Percentiles rank a stretch among this genome's conserved stretches.
phyloP scores from a whole-genome alignment of 2,329 filamentous ascomycete genomes.

The Salinomyces thailandicus region DNA sequence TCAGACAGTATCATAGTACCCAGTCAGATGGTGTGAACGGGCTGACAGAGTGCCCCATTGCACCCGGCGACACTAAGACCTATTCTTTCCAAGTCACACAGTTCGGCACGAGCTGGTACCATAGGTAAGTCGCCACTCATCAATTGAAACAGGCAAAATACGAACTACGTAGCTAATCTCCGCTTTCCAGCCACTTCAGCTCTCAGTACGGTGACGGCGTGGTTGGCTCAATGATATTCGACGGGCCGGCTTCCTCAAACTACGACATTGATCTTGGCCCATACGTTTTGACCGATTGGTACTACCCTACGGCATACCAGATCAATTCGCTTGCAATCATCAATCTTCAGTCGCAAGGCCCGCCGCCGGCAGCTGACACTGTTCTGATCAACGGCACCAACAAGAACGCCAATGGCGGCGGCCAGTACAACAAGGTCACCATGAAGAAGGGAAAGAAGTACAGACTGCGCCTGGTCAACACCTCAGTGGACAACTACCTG shows the following conservation, averaged over 20 bases:
- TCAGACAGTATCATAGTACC: constrained; percentile 42
- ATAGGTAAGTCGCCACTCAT: constrained; percentile 32
- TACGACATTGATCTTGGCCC: constrained; percentile 30
- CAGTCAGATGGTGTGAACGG: constrained; percentile 40
- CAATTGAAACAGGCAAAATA: no score
- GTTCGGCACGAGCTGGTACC: constrained; percentile 31
- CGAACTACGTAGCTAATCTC: no score
- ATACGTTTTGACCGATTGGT: constrained; percentile 32
- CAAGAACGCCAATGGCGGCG: constrained; percentile 14
- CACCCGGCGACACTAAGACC: constrained; percentile 29
- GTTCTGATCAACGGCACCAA: constrained; percentile 28
- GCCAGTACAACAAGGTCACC: constrained; percentile 11
- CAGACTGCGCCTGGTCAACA: constrained; percentile 35
- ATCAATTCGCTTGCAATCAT: constrained; percentile 24
- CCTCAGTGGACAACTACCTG: constrained; percentile 28
- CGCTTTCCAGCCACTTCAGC: constrained; percentile 27
- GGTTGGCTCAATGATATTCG: constrained; percentile 30
- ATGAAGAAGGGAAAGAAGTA: constrained; percentile 30
- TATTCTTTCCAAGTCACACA: constrained; percentile 33
- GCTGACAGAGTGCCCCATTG: constrained; percentile 43
- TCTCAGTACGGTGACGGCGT: constrained; percentile 23
- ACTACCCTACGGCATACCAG: constrained; percentile 18
- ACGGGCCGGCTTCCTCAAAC: constrained; percentile 28
- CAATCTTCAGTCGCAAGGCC: constrained; percentile 13
- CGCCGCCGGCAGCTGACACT: constrained; percentile 22